Evolutionary conservation across 208 protist species (phyloP), one percentile per base, ranked within the genome.

Genomic region (Leishmania turanica): DNA sequence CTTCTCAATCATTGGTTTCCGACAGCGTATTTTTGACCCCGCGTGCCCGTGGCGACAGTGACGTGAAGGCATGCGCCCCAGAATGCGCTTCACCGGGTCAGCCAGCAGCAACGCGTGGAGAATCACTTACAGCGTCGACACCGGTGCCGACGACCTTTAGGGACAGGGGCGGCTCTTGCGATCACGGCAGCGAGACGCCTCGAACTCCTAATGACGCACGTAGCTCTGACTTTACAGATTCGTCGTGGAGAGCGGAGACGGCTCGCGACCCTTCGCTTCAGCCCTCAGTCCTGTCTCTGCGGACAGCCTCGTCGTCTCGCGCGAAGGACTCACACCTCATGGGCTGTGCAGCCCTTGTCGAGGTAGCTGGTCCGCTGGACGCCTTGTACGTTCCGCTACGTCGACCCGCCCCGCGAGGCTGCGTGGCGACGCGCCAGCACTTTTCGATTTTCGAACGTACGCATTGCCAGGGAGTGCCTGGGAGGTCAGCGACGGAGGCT

Each of bases 291-390:
- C 21, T 49, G 6, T n/a, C 66, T 51, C 51, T 53, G 0, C 8
- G 3, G 24, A 62, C 4, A 5, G 17, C 42, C 0, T 82, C 82
- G 27, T 40, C 60, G 34, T 80, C 78, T 51, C 75, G 85, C 11
- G 85, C 85, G 1, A 54, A 72, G 53, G 58, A 60, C 21, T 71
- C 82, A 4, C 85, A 88, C 74, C 82, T 88, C 34, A 70, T 73
- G 51, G 85, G 85, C 42, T 78, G 62, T 40, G 85, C 82, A 5
- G 85, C 85, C 8, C 34, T 83, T 42, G 85, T 88, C 4, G 62
- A 68, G 11, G 66, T 73, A 40, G 64, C 74, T 8, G 82, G 70
- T 0, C 79, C 75, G 58, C 51, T 79, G 56, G 82, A 86, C 37
- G 56, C 51, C 5, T 53, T 79, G 11, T 86, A 86, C 75, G 49